Percentiles rank a stretch among this genome's conserved stretches.
Conservation (phyloP, 495 filamentous ascomycete species). For the Neurospora sp. region DNA sequence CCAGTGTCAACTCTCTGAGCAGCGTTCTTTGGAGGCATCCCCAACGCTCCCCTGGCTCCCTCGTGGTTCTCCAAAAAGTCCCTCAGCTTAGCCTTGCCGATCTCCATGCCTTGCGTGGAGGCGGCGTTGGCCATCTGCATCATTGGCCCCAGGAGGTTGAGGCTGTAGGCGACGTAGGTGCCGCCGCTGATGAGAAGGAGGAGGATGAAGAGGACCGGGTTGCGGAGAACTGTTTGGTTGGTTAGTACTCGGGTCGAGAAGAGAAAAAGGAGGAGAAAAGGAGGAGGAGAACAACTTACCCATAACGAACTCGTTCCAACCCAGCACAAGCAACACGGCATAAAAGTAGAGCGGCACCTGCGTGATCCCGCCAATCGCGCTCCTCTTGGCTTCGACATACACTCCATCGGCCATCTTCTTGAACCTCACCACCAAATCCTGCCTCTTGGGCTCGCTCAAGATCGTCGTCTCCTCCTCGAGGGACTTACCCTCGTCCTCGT, state of each 20-base stretch:
- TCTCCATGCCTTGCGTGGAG: constrained; percentile 70
- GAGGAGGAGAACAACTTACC: constrained; percentile 45
- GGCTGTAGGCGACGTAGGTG: constrained; percentile 79
- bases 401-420: constrained; percentile 97
- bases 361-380: constrained; percentile 88
- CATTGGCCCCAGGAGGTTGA: constrained; percentile 95
- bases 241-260: constrained; percentile 23
- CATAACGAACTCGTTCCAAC: constrained; percentile 94
- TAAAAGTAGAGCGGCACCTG: constrained; percentile 96
- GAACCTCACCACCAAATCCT: constrained; percentile 87
- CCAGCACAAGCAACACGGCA: constrained; percentile 73
- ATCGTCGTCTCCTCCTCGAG: constrained; percentile 95
- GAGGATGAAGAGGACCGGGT: constrained; percentile 86
- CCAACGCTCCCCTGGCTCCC: constrained; percentile 68
- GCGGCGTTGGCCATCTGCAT: constrained; percentile 89
- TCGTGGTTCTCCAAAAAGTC: constrained; percentile 79
- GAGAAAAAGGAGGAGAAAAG: neutral
- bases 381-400: constrained; percentile 93
- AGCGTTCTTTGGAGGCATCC: constrained; percentile 43
- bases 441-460: constrained; percentile 72
- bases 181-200: constrained; percentile 63
- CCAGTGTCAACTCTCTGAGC: constrained; percentile 27
- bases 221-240: constrained; percentile 61
- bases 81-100: constrained; percentile 78
- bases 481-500: constrained; percentile 87